phyloP scores from a whole-genome alignment of 2,329 filamentous ascomycete genomes.

The Dactylonectria estremocensis region DNA sequence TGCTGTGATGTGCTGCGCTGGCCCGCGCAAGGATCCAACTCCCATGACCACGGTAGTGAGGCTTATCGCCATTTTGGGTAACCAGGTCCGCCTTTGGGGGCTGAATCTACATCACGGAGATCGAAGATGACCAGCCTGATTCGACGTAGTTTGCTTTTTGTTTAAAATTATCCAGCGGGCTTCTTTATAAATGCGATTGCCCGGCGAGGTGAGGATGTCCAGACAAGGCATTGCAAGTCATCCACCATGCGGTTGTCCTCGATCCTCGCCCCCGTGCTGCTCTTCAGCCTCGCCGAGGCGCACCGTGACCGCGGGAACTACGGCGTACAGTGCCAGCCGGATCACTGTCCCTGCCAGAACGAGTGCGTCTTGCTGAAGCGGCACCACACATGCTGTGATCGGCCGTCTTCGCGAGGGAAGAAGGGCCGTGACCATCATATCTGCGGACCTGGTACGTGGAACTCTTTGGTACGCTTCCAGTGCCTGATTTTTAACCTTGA shows the following conservation, averaged over 20 bases:
- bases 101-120: background rate
- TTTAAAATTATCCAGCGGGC: background rate
- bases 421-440: background rate
- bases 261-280: too few species aligned
- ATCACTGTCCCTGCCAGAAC: background rate
- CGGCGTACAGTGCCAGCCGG: background rate
- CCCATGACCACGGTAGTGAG: background rate
- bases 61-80: background rate
- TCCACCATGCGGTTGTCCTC: too few species aligned
- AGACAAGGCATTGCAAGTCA: too few species aligned
- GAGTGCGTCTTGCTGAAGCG: background rate
- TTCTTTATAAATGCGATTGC: too few species aligned
- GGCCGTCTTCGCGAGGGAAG: background rate
- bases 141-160: background rate
- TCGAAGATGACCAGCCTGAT: background rate
- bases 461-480: background rate
- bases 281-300: too few species aligned
- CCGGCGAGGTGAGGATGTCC: too few species aligned
- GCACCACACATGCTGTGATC: background rate
- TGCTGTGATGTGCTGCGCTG: background rate
- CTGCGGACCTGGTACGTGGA: background rate
- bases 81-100: background rate
- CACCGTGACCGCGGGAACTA: background rate
- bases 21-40: background rate
- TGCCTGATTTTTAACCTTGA: background rate